Conservation (phyloP, 768 basidiomycete genomes). For the Xerocomus brunneocitrinus region DNA sequence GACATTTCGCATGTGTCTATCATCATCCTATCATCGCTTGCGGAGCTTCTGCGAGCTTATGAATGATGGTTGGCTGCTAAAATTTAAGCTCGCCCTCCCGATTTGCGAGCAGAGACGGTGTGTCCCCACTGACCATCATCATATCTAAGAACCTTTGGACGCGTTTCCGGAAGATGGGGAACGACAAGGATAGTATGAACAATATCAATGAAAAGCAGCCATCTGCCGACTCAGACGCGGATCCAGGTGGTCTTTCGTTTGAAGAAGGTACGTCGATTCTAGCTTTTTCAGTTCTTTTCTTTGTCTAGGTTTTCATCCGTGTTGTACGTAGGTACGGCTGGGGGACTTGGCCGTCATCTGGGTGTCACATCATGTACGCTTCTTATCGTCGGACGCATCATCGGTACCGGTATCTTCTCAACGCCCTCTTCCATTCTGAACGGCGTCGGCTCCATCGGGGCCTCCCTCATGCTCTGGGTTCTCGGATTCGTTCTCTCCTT, state of each 20-base stretch:
- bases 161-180: neutral
- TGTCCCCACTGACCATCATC: neutral
- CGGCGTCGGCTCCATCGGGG: conserved; percentile 54
- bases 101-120: neutral
- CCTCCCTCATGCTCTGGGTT: conserved; percentile 61
- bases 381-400: conserved; percentile 53
- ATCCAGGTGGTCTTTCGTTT: conserved; percentile 43
- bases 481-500: conserved; percentile 56
- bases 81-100: neutral
- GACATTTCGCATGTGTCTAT: neutral
- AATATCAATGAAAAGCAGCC: neutral
- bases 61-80: neutral
- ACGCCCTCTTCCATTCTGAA: conserved; percentile 56
- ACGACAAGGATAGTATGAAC: neutral
- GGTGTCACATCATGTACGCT: conserved; percentile 55
- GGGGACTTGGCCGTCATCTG: conserved; percentile 55
- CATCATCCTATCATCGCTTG: neutral
- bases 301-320: neutral
- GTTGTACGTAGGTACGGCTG: conserved; percentile 39
- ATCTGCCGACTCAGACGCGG: conserved; percentile 10
- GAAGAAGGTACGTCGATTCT: conserved; percentile 40
- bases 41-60: neutral
- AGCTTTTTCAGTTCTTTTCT: neutral
- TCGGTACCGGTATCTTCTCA: conserved; percentile 64
- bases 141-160: conserved; percentile 11